phyloP scores from a whole-genome alignment of 257 asterid genomes.

The Thymus quinquecostatus region DNA sequence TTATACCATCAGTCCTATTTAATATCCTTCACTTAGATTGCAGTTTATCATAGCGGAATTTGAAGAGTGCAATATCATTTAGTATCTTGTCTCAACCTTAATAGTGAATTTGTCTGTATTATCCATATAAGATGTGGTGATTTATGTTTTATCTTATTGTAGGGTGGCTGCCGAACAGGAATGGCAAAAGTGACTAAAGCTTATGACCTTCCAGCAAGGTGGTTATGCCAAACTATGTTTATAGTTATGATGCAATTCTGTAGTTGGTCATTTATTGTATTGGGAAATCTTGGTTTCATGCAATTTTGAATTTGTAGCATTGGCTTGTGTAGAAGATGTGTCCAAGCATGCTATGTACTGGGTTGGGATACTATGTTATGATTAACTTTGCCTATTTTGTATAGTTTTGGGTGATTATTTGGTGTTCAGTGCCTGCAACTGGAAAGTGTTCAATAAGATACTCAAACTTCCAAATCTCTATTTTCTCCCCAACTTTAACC shows the following conservation, averaged over 20 bases:
- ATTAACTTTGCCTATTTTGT: neutral
- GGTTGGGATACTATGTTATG: constrained; percentile 4
- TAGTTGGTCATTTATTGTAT: constrained; percentile 9
- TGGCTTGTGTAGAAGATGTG: constrained; percentile 2
- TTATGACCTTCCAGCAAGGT: constrained; percentile 98
- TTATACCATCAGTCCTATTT: constrained; percentile 32
- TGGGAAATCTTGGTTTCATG: constrained; percentile 17
- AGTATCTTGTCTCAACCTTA: constrained; percentile 18
- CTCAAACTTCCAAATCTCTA: neutral
- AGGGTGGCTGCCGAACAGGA: constrained; percentile 99
- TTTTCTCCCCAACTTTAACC: constrained; percentile 10
- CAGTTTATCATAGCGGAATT: neutral
- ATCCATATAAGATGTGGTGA: constrained; percentile 33
- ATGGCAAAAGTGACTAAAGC: constrained; percentile 86
- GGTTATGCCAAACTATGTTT: constrained; percentile 20
- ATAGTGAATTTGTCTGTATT: constrained; percentile 2
- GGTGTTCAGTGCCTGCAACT: constrained; percentile 15
- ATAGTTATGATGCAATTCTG: constrained; percentile 4
- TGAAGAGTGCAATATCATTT: neutral
- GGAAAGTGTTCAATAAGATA: neutral
- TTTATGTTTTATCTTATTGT: constrained; percentile 28
- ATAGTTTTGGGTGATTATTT: neutral
- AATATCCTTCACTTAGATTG: neutral
- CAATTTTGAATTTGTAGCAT: constrained; percentile 13
- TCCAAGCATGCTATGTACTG: constrained; percentile 1